Base-by-base conservation (phyloP, 768 basidiomycete species). In the Austroboletus eburneus region DNA sequence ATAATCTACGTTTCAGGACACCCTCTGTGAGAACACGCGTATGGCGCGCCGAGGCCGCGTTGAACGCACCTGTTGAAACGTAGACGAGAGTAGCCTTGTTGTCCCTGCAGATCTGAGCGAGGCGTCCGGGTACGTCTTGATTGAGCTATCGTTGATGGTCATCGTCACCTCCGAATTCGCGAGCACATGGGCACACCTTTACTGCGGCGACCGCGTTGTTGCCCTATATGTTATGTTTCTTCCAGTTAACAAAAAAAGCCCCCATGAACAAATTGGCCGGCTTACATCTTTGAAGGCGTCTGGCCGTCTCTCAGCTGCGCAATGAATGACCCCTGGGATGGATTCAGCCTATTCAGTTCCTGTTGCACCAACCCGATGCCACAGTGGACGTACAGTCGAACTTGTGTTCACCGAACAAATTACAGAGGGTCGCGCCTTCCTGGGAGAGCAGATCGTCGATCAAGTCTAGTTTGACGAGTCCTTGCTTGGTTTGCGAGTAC, bases 241-340 rank as follows among this genome's bases (percentile, higher is more conserved):
- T n/a, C n/a, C n/a, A n/a, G n/a, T n/a, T n/a, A n/a, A n/a, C n/a
- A n/a, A n/a, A n/a, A n/a, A n/a, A n/a, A n/a, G n/a, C n/a, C n/a
- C n/a, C n/a, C n/a, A n/a, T n/a, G n/a, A n/a, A n/a, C n/a, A n/a
- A n/a, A n/a, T n/a, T n/a, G n/a, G n/a, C n/a, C n/a, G n/a, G n/a
- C 76, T 41, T 52, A 88, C 92, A 71, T 86, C 87, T 65, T 95
- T 91, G 46, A 91, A 93, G 12, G 91, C 87, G 61, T 97, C 93
- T 5, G 94, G 92, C 36, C 93, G 73, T 50, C 95, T 71, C 68
- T 98, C 94, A 2, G 95, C 95, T 13, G 95, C 95, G 58, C 93
- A 96, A 61, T 98, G 95, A 14, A 98, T 82, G 32, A 97, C 81
- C 82, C 86, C 85, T 87, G 59, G 56, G 35, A 46, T 34, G 10